Percentiles rank a stretch among this genome's conserved stretches.
Conservation (phyloP, 148 eudicot genomes). For the Diospyros lotus region DNA sequence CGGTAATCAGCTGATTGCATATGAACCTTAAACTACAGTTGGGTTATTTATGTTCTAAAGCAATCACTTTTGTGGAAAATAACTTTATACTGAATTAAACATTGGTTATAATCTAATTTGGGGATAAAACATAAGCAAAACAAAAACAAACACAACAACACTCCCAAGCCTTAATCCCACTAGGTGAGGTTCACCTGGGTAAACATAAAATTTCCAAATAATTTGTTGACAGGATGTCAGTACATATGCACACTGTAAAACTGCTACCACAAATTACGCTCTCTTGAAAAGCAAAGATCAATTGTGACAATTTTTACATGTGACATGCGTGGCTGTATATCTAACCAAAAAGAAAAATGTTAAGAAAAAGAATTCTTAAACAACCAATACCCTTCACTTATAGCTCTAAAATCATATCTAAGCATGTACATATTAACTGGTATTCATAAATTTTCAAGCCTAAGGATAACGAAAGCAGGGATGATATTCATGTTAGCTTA, state of each 20-base stretch:
- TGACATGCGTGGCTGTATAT: not conserved
- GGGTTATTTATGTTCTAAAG: not conserved
- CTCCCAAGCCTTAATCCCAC: no score
- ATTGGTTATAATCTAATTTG: not conserved
- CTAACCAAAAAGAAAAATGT: no score
- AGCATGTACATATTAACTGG: not conserved
- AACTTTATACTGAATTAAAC: not conserved
- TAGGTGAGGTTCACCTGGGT: no score
- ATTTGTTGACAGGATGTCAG: not conserved
- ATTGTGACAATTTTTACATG: not conserved
- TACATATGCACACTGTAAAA: not conserved
- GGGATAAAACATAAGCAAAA: not conserved
- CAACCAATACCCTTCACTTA: not conserved
- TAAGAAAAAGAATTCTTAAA: no score
- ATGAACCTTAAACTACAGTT: not conserved
- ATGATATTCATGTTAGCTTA: no score
- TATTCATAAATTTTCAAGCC: no score
- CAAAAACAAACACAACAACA: not conserved
- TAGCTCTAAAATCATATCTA: not conserved
- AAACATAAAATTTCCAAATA: no score
- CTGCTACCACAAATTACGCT: constrained; percentile 4
- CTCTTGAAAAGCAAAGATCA: not conserved
- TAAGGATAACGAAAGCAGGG: no score
- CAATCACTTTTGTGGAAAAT: not conserved
- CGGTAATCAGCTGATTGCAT: not conserved